Conservation (phyloP, 805 yeast species). For the Lipomyces chichibuensis region DNA sequence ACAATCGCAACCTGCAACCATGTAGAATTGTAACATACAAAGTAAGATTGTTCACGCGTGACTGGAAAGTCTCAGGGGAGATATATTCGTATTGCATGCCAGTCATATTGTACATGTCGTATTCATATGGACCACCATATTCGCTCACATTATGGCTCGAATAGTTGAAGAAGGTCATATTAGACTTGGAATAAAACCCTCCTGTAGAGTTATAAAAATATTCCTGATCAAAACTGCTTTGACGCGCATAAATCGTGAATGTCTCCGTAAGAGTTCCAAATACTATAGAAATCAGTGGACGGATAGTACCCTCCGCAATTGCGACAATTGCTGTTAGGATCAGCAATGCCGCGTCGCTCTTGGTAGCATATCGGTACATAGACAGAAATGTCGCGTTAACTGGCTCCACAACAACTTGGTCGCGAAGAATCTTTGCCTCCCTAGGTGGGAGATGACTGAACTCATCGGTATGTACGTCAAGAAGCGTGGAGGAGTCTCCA, state of each 20-base stretch:
- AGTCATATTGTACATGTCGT: constrained; percentile 14
- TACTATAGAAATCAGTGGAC: constrained; percentile 12
- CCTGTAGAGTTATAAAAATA: constrained; percentile 20
- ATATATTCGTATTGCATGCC: constrained; percentile 13
- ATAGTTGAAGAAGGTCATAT: constrained; percentile 9
- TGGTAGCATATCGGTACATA: constrained; percentile 29
- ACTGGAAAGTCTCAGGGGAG: constrained; percentile 41
- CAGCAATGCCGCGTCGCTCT: constrained; percentile 12
- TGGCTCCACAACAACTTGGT: constrained; percentile 20
- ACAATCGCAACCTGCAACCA: constrained; percentile 26
- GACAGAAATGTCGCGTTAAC: constrained; percentile 15
- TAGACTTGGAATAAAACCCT: constrained; percentile 14
- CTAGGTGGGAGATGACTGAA: constrained; percentile 23
- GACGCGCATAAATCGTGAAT: constrained; percentile 21
- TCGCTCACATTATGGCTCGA: constrained; percentile 7
- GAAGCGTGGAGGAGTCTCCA: not conserved
- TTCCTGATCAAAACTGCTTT: constrained; percentile 34
- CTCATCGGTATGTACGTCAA: constrained; percentile 15
- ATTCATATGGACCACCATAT: constrained; percentile 17
- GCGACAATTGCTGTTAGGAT: constrained; percentile 9
- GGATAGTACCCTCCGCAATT: constrained; percentile 12
- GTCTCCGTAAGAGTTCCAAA: constrained; percentile 21
- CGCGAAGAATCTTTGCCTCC: constrained; percentile 23
- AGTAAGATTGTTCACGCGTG: constrained; percentile 42
- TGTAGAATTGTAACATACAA: constrained; percentile 48